Evolutionary conservation across 225 moss, liverwort and hornwort genomes (phyloP), one percentile per base, ranked within the genome.

Genomic region (Sphagnum tenellum): DNA sequence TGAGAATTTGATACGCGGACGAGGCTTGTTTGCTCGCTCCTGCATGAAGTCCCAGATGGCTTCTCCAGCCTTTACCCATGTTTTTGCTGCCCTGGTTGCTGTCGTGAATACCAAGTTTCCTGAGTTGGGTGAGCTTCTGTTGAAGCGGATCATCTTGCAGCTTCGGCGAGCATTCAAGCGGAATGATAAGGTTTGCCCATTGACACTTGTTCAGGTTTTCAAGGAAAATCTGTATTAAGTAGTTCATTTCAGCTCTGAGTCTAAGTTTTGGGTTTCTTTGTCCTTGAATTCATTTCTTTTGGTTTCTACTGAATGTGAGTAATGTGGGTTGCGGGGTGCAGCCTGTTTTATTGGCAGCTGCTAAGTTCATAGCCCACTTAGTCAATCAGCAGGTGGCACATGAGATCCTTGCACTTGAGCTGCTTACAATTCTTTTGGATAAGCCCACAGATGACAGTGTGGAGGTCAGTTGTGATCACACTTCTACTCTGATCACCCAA

Each of bases 1-100:
- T 3, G 94, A 94, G 76, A 94, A 94, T 76, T 48, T 94, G 63
- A 90, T 94, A 48, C 73, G 94, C 56, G 94, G 94, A 47, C 80
- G 94, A 64, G 94, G 94, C 11, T 59, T 94, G 46, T 94, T 94
- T 69, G 86, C 94, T 47, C 82, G 94, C 64, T 94, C 94, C 3
- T 94, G 94, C 79, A 94, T 90, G 90, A 94, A 94, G 48, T 94
- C 94, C 0, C 94, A 94, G 65, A 90, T 94, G 90, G 94, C 94
- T 46, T 94, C 94, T 65, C 88, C 94, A 11, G 79, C 88, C 52
- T 94, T 94, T 69, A 94, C 93, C 2, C 93, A 94, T 60, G 79
- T 94, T 10, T 94, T 94, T 77, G 90, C 93, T 9, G 86, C 82
- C 12, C 55, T 90, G 57, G 90, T 88, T 9, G 94, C 88, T 4